These are phyloP conservation scores for Lunularia cruciata DNA, from an alignment of 225 moss, liverwort and hornwort genomes.

Conservation along the genomic window DNA sequence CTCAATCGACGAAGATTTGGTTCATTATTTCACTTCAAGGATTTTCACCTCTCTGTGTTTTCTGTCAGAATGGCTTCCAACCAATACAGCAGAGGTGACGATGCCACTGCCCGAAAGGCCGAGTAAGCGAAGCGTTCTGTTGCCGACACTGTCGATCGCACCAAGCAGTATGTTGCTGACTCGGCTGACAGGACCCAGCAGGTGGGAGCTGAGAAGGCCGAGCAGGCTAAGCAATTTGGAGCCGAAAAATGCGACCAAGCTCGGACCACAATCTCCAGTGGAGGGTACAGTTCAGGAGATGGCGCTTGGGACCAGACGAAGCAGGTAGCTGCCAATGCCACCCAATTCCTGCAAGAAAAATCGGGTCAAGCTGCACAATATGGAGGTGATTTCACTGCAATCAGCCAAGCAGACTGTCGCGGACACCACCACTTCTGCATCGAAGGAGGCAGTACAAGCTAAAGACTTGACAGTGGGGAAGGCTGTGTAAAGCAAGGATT, in stretches of 20 bases:
- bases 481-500: neutral
- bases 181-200: too few relatives aligned
- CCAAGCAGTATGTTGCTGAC: too few relatives aligned
- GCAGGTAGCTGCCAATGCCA: constrained; percentile 8
- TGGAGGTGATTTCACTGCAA: neutral
- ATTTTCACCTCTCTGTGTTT: too few relatives aligned
- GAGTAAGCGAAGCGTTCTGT: too few relatives aligned
- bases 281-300: neutral
- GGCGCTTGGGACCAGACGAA: constrained; percentile 3
- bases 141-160: too few relatives aligned
- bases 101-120: too few relatives aligned
- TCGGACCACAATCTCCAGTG: too few relatives aligned
- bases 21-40: too few relatives aligned
- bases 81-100: too few relatives aligned
- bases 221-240: neutral
- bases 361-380: neutral
- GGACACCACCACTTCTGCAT: neutral
- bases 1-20: too few relatives aligned
- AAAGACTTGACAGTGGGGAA: neutral
- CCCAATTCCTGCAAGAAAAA: constrained; percentile 1
- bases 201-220: neutral
- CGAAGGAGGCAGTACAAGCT: neutral
- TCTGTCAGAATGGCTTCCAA: too few relatives aligned
- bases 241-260: too few relatives aligned
- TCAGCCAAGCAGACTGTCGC: constrained; percentile 3